Base-by-base conservation (phyloP, 2,329 filamentous ascomycete genomes). In the Penicillium sp. region DNA sequence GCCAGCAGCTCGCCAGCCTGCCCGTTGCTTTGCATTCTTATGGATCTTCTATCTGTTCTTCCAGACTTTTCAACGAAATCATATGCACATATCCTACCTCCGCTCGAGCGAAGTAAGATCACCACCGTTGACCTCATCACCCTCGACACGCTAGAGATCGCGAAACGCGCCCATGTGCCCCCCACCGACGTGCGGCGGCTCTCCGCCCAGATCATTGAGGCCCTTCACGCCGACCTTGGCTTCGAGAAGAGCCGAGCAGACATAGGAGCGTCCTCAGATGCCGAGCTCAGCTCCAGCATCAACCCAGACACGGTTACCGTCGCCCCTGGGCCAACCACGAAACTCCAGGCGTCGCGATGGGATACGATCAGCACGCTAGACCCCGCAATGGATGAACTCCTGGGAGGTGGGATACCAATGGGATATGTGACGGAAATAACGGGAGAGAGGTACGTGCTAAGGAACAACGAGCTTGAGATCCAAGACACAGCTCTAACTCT, bases 401-500 rank as follows among this genome's bases (percentile, higher is more conserved):
- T 98, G 42, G 87, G 86, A 62, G 94, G 93, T 53, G 95, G 95
- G 22, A 85, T 98, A 59, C 91, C 90, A 1, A 85, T 88, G 2
- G 91, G 93, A 51, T 90, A 90, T 77, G 83, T 99, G 72, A 93
- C 92, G 8, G 95, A 99, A 76, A 85, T 99, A 63, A 91, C 92
- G 1, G 95, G 95, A 61, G 95, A 98, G 81, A 96, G 92, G 88
- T 88, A 64, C 53, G 66, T 59, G 5, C 3, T 2, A 37, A 44
- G 45, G 19, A n/a, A 63, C 30, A 19, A 51, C 69, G 60, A 71
- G 45, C 45, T 45, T 60, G 12, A 33, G 37, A 44, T 22, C 30
- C 19, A 22, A 47, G 24, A 35, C n/a, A 37, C 19, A n/a, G 50
- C 28, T 60, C 59, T 68, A 50, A 67, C 61, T 26, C 35, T 24